Evolutionary conservation across 352 stramenopile genomes (phyloP), one percentile per base, ranked within the genome.

Genomic region (Aphanomyces stellatus): DNA sequence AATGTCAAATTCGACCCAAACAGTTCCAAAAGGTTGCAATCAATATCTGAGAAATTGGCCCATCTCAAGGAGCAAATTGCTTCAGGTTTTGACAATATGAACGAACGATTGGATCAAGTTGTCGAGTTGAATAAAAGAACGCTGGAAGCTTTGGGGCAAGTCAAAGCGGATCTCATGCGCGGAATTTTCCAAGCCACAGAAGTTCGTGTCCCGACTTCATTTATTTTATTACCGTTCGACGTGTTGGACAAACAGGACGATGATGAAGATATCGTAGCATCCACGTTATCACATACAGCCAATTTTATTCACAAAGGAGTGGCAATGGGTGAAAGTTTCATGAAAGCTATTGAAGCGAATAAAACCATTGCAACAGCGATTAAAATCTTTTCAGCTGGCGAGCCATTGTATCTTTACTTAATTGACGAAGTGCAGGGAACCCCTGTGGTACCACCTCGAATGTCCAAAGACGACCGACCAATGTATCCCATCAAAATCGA

Each of bases 361-460:
- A 51, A 51, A 51, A 22, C 8, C 42, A 51, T 51, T 22, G 19
- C 6, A 5, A 24, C 5, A 27, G 42, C 25, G 5, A 22, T 51
- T 5, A 51, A 51, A 24, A 13, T 51, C 8, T 13, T 51, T 8
- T 24, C 19, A 5, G 13, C 42, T 8, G 42, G 42, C 8, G 42
- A 41, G 17, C 28, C 51, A 4, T 15, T 60, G 51, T 60, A 60
- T 35, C n/a, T 60, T 6, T 60, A 60, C 51, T 31, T 60, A 15
- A 28, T 60, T 10, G 51, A 60, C 51, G 51, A 60, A 25, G 51
- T 41, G 3, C 28, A 15, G 2, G 51, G 51, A 1, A 31, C 42
- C 8, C 42, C 42, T 13, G 42, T 51, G 8, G 42, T 51, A 24
- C 42, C 42, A 5, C 42, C 42, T 13, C 42, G 27, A 2, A 10